Evolutionary conservation across 2,329 filamentous ascomycete species (phyloP), one percentile per base, ranked within the genome.

Genomic region (Colletotrichum sp.): DNA sequence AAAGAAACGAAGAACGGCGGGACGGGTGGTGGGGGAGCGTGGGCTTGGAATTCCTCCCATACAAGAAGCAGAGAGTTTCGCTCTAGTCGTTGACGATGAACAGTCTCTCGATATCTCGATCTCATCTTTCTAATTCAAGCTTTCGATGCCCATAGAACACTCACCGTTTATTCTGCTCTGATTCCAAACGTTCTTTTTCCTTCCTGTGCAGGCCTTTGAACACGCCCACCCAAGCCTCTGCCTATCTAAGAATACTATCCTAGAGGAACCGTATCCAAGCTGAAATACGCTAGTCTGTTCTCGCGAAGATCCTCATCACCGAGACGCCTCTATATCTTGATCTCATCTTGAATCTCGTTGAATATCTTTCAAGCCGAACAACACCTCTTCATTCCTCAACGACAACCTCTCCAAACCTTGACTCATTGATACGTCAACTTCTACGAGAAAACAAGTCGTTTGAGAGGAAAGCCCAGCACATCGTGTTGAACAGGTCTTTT

Each of bases 151-250:
- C 52, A 65, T 55, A 64, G 28, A 16, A 71, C 39, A 64, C 21
- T 49, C 59, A 28, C 24, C 18, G 8, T 32, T 30, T 21, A 26
- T 55, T n/a, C 26, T 49, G 36, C 21, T 64, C 36, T 28, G 28
- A 62, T 36, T 55, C 68, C 26, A 62, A n/a, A 62, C 21, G 21
- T n/a, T 30, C 26, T 32, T 49, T 60, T 18, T 26, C 21, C 16
- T 73, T 49, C 18, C 73, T 73, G 73, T 76, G 73, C 70, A 76
- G 73, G 59, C 59, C 68, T 73, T 73, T 7, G 59, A 73, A 21
- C 30, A 52, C 36, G 52, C 18, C 32, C 65, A 57, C 65, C 44
- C 24, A 39, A 57, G 32, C 30, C 28, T 34, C 28, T 30, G 18
- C 10, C 18, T n/a, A 30, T 32, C n/a, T 3, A 5, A n/a, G 15